Base-by-base conservation (phyloP, 345 rosid species). In the Excoecaria cochinchinensis region DNA sequence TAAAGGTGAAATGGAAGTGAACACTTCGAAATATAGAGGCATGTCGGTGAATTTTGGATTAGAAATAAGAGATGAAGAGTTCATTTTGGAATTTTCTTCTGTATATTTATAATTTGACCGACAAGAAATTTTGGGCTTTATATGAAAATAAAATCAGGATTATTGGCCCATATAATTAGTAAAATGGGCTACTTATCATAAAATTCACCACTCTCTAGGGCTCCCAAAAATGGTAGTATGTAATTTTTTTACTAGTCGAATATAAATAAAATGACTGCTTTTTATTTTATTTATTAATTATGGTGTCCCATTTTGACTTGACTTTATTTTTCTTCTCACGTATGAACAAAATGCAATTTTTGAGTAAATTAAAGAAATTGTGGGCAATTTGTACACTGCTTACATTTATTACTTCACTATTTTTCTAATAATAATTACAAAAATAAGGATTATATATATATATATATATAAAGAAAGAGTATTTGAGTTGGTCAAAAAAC, bases 31-130 rank as follows among this genome's bases (percentile, higher is more conserved):
- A 14, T n/a, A 13, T 8, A 31, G 67, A 13, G 44, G 67, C 52
- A 73, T 70, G 85, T 79, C 77, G 72, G 83, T 67, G 71, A 38
- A 65, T 12, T 57, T 39, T 8, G 10, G 65, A 55, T 22, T 66
- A 53, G 39, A 62, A 14, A 64, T n/a, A 46, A 71, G 66, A 15
- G 42, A 24, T 24, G 13, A 21, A 15, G 62, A 74, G 50, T 25
- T 10, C 67, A 38, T 48, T 40, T 73, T 51, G 14, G 51, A 74
- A 63, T 63, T 64, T 58, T 52, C 38, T 74, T 74, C 56, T 36
- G 4, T 12, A 31, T 22, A 40, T 31, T 31, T 31, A 31, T 31
- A 31, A 31, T 31, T 31, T 3, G 24, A 40, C 59, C 36, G n/a
- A 73, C 69, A 48, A 21, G 9, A 17, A 51, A 13, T 44, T 12